A percentile compares a stretch with the other conserved stretches of the same genome.
Evolutionary conservation across 805 yeast genomes (phyloP).

Genomic region (Wickerhamomyces canadensis): DNA sequence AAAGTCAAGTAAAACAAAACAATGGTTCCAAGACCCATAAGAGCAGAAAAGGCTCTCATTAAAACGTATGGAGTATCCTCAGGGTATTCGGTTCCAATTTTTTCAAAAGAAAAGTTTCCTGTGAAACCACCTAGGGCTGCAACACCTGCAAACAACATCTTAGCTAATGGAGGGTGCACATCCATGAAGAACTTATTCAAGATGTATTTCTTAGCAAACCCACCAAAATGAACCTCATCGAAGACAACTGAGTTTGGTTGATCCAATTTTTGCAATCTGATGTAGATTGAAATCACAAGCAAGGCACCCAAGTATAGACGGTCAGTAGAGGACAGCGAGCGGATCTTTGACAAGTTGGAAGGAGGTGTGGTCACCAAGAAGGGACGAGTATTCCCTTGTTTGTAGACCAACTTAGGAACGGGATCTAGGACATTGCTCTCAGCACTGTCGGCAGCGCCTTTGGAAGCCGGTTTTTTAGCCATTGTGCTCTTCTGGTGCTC

Average conservation of each 20-base stretch:
- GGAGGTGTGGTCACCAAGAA: constrained; percentile 51
- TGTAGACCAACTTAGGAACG: constrained; percentile 40
- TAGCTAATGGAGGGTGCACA: constrained; percentile 76
- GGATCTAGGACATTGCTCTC: constrained; percentile 25
- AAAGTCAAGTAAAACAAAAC: constrained; percentile 61
- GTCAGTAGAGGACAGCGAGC: constrained; percentile 38
- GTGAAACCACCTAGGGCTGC: constrained; percentile 63
- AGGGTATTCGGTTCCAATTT: constrained; percentile 63
- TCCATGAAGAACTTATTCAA: constrained; percentile 63
- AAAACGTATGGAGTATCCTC: constrained; percentile 50
- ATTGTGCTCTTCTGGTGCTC: not conserved
- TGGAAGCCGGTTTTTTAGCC: constrained; percentile 1
- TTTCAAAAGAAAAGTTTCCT: constrained; percentile 63
- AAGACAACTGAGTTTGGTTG: constrained; percentile 81
- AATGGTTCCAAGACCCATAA: constrained; percentile 64
- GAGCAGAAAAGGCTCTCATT: constrained; percentile 69
- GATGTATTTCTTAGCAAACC: constrained; percentile 84
- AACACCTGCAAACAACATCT: constrained; percentile 70
- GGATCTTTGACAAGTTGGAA: constrained; percentile 30
- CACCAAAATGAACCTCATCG: constrained; percentile 95
- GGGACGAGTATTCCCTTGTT: constrained; percentile 48
- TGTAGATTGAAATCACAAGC: constrained; percentile 43
- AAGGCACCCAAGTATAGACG: constrained; percentile 36
- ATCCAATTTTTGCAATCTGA: constrained; percentile 58
- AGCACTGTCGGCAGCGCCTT: not conserved